Evolutionary conservation across 129 eudicot species (phyloP).

Genomic region (Chrysanthemum seticuspe): DNA sequence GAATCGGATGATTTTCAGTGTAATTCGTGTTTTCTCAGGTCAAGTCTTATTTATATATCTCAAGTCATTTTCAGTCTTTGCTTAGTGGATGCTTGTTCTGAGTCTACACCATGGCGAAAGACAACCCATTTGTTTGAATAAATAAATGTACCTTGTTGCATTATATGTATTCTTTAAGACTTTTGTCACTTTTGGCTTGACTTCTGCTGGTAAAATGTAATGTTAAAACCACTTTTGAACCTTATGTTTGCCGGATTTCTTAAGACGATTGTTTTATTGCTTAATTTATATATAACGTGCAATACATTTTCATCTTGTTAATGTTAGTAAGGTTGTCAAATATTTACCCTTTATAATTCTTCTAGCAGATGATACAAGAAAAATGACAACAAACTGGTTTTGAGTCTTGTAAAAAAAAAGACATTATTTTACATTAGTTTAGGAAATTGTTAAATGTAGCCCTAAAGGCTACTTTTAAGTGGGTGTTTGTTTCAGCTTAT

Average conservation of each 20-base stretch:
- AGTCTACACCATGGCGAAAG: constrained; percentile 7
- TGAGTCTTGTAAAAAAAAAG: no score
- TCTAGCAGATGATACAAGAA: no score
- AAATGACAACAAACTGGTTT: no score
- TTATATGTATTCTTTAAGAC: constrained; percentile 26
- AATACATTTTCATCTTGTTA: background rate
- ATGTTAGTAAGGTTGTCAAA: background rate
- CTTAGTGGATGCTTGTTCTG: constrained; percentile 9
- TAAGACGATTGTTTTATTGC: background rate
- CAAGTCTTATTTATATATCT: constrained; percentile 20
- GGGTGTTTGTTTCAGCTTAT: no score
- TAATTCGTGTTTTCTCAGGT: constrained; percentile 20
- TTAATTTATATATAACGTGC: background rate
- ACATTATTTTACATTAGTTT: no score
- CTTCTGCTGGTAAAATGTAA: constrained; percentile 21
- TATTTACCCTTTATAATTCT: background rate
- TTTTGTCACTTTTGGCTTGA: constrained; percentile 19
- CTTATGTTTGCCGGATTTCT: background rate
- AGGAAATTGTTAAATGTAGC: no score
- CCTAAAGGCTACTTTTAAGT: no score
- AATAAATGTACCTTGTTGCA: constrained; percentile 20
- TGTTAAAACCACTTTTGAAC: constrained; percentile 7
- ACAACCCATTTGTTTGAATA: constrained; percentile 32
- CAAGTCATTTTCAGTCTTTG: constrained; percentile 29
- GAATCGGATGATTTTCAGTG: constrained; percentile 27